These are phyloP conservation scores for Alternaria gaisen DNA, from an alignment of 2,329 filamentous ascomycete species.

Conservation along the genomic window DNA sequence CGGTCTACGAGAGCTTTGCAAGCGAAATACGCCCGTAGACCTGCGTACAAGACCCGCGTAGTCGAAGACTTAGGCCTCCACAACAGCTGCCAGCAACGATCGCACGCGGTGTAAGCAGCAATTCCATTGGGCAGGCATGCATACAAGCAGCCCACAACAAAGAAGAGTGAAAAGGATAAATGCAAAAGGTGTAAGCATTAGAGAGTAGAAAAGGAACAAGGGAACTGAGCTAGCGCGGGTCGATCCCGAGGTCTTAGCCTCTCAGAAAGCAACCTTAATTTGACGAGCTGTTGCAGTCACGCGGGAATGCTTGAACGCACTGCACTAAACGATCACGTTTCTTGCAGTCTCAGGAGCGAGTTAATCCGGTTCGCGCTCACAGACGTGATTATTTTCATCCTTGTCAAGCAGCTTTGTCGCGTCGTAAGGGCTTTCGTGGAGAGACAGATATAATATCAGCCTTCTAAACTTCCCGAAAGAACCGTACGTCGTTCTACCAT, in stretches of 20 bases:
- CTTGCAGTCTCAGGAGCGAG: too few relatives aligned
- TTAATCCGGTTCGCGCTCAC: too few relatives aligned
- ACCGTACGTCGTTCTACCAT: too few relatives aligned
- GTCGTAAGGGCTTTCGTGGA: neutral
- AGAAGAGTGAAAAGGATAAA: neutral
- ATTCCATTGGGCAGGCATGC: neutral
- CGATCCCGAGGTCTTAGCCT: neutral
- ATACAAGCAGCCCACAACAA: neutral
- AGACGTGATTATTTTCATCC: neutral
- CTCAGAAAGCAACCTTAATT: neutral
- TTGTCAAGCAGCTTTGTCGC: neutral
- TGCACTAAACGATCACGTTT: too few relatives aligned
- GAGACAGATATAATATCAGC: too few relatives aligned
- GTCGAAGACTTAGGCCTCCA: neutral
- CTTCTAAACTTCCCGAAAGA: too few relatives aligned
- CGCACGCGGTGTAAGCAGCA: neutral
- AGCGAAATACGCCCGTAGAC: neutral
- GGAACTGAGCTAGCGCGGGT: neutral
- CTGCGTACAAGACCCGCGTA: neutral
- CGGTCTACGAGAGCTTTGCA: neutral
- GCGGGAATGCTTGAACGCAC: too few relatives aligned
- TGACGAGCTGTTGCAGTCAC: neutral
- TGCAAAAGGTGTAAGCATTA: neutral
- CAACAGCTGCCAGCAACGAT: neutral
- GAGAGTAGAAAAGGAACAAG: neutral